Percentiles rank a stretch among this genome's conserved stretches.
Evolutionary conservation across 2,329 filamentous ascomycete species (phyloP).

Genomic region (Fusarium scirpi): DNA sequence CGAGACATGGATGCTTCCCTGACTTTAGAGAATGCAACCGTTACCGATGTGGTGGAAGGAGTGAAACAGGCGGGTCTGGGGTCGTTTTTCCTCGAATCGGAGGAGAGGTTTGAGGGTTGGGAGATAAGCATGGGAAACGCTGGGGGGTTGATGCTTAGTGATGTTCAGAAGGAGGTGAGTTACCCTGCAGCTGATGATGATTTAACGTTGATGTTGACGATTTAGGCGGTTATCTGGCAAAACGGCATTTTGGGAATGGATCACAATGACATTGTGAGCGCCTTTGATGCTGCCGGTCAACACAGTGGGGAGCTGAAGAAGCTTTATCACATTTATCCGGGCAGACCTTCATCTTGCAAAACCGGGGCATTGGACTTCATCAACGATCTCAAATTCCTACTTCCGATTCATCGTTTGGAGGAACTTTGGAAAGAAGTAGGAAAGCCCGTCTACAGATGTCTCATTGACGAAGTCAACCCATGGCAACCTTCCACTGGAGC

Average conservation of each 20-base stretch:
- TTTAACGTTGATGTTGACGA: background rate
- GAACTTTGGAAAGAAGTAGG: conserved; percentile 37
- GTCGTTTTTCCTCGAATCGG: conserved; percentile 26
- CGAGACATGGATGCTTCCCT: conserved; percentile 40
- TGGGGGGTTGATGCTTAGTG: background rate
- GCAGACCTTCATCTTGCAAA: conserved; percentile 55
- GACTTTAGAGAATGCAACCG: background rate
- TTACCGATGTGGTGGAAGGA: background rate
- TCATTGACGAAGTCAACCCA: conserved; percentile 60
- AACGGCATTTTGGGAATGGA: background rate
- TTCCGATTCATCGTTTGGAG: conserved; percentile 36
- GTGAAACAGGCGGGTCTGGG: background rate
- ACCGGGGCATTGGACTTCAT: conserved; percentile 56
- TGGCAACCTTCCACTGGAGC: conserved; percentile 60
- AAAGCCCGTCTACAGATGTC: conserved; percentile 54
- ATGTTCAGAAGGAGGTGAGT: conserved; percentile 9
- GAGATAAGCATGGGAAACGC: background rate
- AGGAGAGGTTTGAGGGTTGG: conserved; percentile 2
- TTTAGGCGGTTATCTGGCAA: conserved; percentile 8
- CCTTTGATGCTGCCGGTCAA: conserved; percentile 1
- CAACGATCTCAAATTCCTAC: conserved; percentile 49
- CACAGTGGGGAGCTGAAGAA: conserved; percentile 51
- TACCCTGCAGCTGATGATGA: accelerated
- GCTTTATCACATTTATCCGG: conserved; percentile 55
- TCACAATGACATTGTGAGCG: accelerated